These are phyloP conservation scores for Austroboletus novae-zelandiae DNA, from an alignment of 1,284 basidiomycete genomes.

Conservation along the genomic window DNA sequence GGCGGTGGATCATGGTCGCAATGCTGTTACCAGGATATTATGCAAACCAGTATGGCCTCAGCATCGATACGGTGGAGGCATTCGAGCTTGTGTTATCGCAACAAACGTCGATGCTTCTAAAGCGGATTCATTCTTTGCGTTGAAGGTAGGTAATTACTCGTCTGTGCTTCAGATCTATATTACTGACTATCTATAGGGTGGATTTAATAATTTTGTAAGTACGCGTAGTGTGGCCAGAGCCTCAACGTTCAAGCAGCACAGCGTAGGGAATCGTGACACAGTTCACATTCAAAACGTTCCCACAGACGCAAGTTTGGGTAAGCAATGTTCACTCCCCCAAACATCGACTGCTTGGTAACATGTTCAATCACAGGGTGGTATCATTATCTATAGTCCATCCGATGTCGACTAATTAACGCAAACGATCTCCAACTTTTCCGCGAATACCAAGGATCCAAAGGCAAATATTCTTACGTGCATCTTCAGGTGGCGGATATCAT, in stretches of 20 bases:
- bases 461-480: conserved; percentile 55
- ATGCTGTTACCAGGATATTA: conserved; percentile 43
- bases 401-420: conserved; percentile 20
- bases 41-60: conserved; percentile 50
- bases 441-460: conserved; percentile 55
- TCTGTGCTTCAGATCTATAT: background rate
- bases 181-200: conserved; percentile 40
- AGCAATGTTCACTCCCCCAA: no score
- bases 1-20: conserved; percentile 4
- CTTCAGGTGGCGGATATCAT: conserved; percentile 27
- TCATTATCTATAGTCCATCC: conserved; percentile 41
- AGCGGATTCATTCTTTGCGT: conserved; percentile 46
- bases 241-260: background rate
- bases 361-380: conserved; percentile 51
- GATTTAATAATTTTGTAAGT: conserved; percentile 61
- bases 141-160: conserved; percentile 34
- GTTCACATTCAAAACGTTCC: conserved; percentile 52
- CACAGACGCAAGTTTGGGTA: conserved; percentile 61
- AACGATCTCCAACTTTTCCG: conserved; percentile 52
- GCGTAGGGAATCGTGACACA: conserved; percentile 59
- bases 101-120: conserved; percentile 40
- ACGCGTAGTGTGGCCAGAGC: conserved; percentile 1
- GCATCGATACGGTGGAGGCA: conserved; percentile 47
- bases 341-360: no score
- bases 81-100: conserved; percentile 52